Evolutionary conservation across 257 asterid species (phyloP), one percentile per base, ranked within the genome.

Genomic region (Petrea volubilis): DNA sequence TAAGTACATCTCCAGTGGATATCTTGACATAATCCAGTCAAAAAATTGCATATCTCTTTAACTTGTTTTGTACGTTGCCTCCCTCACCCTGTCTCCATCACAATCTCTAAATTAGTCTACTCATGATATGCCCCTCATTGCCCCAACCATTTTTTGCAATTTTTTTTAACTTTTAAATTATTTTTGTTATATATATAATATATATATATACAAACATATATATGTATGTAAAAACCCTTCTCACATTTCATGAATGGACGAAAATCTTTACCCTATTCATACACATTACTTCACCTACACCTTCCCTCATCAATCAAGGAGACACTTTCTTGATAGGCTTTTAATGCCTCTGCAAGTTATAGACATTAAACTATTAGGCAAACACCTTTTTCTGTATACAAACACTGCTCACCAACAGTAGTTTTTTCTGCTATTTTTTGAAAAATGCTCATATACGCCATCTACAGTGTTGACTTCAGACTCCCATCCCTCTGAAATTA

Each of bases 341-440:
- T 74, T 8, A 74, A 66, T 47, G 79, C 50, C 28, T 47, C 58
- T 74, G 57, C 64, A 57, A 43, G 51, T 27, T 52, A 62, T 51
- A 40, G 25, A 15, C 12, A 57, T 10, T 8, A 20, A 14, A 4
- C n/a, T n/a, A n/a, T n/a, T 4, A 13, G 23, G 51, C 17, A 38
- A 64, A 14, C 24, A 47, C 17, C n/a, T n/a, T n/a, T n/a, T 25
- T n/a, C 11, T 61, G 52, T 6, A 12, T 20, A 13, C 17, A 7
- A 40, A 41, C n/a, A 67, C 79, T 75, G 79, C 68, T 75, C 24
- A 40, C 58, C 34, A 61, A 75, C 80, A 76, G 75, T 66, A 43
- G 14, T 31, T 25, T 33, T 15, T 11, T 29, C 46, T 33, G 67
- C 41, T 41, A 23, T 14, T 53, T 17, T 33, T 12, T 38, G 15